phyloP scores from a whole-genome alignment of 164 flowering plant species.

The Liriodendron chinense region DNA sequence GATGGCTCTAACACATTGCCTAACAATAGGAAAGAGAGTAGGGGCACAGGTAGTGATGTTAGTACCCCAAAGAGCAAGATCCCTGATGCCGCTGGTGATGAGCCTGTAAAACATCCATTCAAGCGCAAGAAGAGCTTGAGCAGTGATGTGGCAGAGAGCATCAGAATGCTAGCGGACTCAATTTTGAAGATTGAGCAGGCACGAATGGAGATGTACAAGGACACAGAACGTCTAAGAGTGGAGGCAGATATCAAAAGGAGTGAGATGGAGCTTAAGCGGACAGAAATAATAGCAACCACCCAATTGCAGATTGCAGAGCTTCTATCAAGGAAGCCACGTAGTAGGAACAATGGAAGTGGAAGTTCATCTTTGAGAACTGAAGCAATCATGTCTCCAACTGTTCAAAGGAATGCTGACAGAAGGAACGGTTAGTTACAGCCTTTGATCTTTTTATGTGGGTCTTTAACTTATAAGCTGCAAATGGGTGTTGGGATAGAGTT shows the following conservation, averaged over 20 bases:
- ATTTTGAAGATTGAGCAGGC: constrained; percentile 59
- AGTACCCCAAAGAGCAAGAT: constrained; percentile 21
- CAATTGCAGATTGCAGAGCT: constrained; percentile 76
- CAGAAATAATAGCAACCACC: constrained; percentile 73
- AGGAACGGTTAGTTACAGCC: constrained; percentile 19
- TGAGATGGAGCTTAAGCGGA: constrained; percentile 74
- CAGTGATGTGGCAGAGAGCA: constrained; percentile 57
- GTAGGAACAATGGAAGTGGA: constrained; percentile 24
- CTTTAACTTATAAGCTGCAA: neutral
- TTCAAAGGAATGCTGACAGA: constrained; percentile 5
- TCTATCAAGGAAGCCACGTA: constrained; percentile 32
- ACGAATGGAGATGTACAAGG: constrained; percentile 67
- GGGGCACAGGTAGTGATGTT: constrained; percentile 17
- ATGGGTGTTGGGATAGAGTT: neutral
- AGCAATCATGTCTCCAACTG: neutral
- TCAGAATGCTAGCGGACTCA: constrained; percentile 62
- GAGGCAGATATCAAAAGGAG: constrained; percentile 69
- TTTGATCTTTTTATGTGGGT: constrained; percentile 6
- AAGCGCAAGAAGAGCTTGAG: constrained; percentile 20
- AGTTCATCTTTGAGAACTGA: constrained; percentile 41
- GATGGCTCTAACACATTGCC: constrained; percentile 26
- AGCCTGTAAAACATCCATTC: constrained; percentile 3
- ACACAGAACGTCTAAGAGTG: constrained; percentile 64
- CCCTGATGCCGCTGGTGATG: constrained; percentile 12
- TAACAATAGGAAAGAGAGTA: constrained; percentile 11